Evolutionary conservation across 2,329 filamentous ascomycete species (phyloP), one percentile per base, ranked within the genome.

Genomic region (Fusarium concolor): DNA sequence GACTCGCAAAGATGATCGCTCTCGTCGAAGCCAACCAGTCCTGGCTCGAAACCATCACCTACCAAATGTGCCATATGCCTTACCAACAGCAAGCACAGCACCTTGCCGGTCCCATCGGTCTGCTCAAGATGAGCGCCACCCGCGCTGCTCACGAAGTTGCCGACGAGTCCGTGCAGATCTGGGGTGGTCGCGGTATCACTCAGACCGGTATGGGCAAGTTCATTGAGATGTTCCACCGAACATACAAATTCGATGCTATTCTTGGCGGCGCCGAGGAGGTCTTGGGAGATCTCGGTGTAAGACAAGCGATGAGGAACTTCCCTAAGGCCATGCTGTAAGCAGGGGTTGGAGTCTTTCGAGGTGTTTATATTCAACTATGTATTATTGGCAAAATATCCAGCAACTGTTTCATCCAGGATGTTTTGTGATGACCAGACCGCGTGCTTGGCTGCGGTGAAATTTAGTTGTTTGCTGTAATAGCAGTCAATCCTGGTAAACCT

Each of bases 61-160:
- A 93, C 82, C 93, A 96, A 77, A 96, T 96, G 93, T 91, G 87
- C 82, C 85, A 93, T 77, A 93, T 96, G 91, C 86, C 87, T 33
- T 96, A 96, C 79, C 84, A 86, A 54, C 81, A 95, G 76, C 93
- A 96, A 78, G 84, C 90, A 24, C 88, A 88, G 75, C 85, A 91
- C 72, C 86, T 96, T 2, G 91, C 90, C 53, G 93, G 93, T 0
- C 92, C 93, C 28, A 94, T 96, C 67, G 93, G 89, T 10, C 84
- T 96, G 22, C 86, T 96, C 60, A 97, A 97, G 82, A 92, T 91
- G 78, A 91, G 89, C 78, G 82, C 85, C 45, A 96, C 93, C 7
- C 87, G 92, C 31, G 88, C 89, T 39, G 91, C 92, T 2, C 92
- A 95, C 76, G 92, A 96, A 75, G 89, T 95, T 71, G 92, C 93